phyloP scores from a whole-genome alignment of 2,329 filamentous ascomycete species.

The Penicillium hordei region DNA sequence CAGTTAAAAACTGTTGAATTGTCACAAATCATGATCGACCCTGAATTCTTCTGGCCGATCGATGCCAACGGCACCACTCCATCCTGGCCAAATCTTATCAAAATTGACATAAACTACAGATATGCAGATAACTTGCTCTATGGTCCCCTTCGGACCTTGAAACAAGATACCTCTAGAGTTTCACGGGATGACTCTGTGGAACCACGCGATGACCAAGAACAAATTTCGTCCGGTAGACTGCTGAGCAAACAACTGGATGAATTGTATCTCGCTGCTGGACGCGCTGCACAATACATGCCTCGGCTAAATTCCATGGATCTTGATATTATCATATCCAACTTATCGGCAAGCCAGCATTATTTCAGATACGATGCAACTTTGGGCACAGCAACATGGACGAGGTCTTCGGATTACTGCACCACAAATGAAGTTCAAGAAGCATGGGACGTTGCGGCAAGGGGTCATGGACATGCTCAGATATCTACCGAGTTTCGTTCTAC shows the following conservation, averaged over 20 bases:
- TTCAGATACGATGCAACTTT: neutral
- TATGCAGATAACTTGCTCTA: too few species aligned
- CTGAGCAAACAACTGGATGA: neutral
- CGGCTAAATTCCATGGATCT: neutral
- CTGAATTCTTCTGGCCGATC: conserved; percentile 1
- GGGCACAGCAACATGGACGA: neutral
- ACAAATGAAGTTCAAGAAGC: neutral
- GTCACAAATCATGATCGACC: neutral
- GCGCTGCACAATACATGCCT: conserved; percentile 1
- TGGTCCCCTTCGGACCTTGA: too few species aligned
- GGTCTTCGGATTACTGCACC: neutral
- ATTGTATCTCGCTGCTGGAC: neutral
- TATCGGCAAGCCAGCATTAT: accelerated
- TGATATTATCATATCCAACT: neutral
- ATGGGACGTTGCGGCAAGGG: neutral
- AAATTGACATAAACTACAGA: neutral
- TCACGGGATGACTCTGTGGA: neutral
- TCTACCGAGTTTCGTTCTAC: neutral
- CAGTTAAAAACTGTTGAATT: neutral
- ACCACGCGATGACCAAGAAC: too few species aligned
- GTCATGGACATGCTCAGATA: neutral
- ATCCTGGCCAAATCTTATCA: neutral
- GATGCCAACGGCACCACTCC: neutral
- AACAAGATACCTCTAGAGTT: neutral
- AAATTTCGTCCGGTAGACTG: neutral